Conservation (phyloP, 192 early-diverging fungal species). For the Backusella psychrophila region DNA sequence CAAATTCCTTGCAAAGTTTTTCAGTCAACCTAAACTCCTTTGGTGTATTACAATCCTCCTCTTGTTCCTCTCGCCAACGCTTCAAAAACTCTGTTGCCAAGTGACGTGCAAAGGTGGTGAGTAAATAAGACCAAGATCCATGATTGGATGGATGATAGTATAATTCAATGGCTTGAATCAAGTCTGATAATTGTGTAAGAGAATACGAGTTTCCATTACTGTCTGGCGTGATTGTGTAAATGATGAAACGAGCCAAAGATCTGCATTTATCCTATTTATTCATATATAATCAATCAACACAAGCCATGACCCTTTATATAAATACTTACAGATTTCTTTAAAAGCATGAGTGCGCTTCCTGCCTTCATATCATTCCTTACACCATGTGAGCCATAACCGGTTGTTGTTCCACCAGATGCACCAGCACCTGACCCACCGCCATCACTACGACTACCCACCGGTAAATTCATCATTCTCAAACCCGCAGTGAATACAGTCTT, state of each 20-base stretch:
- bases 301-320: neutral
- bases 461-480: constrained; percentile 48
- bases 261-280: constrained; percentile 44
- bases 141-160: constrained; percentile 93
- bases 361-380: constrained; percentile 39
- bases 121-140: constrained; percentile 76
- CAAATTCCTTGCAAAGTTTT: constrained; percentile 56
- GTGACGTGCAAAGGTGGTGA: constrained; percentile 70
- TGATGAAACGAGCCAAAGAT: constrained; percentile 74
- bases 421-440: constrained; percentile 43
- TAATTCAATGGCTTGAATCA: constrained; percentile 85
- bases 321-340: constrained; percentile 30
- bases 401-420: constrained; percentile 43
- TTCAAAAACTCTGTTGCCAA: constrained; percentile 68
- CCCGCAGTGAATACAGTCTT: constrained; percentile 54
- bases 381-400: constrained; percentile 36
- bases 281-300: neutral
- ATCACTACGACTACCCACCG: constrained; percentile 51
- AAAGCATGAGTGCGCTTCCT: constrained; percentile 33
- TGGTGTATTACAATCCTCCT: constrained; percentile 63
- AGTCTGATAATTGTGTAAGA: constrained; percentile 63
- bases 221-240: constrained; percentile 71
- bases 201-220: constrained; percentile 22
- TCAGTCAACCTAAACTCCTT: constrained; percentile 52
- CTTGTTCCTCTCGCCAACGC: constrained; percentile 57